A percentile compares a stretch with the other conserved stretches of the same genome.
Evolutionary conservation across 352 stramenopile species (phyloP).

Genomic region (Pythium oligandrum): DNA sequence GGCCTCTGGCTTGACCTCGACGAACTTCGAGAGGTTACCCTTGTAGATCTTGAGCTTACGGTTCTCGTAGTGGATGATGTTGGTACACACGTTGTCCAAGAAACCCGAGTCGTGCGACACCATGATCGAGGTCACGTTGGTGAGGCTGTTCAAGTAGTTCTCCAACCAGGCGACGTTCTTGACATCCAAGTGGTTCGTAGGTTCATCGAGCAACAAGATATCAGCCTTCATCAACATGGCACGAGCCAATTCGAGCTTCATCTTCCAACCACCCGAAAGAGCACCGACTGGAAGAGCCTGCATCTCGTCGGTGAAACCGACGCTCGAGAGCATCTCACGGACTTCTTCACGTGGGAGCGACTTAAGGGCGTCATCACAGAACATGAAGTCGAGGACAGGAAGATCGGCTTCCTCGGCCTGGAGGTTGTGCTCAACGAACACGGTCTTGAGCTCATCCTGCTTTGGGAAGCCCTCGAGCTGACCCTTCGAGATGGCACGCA

Average conservation of each 20-base stretch:
- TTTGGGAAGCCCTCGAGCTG: constrained; percentile 96
- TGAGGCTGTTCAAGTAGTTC: constrained; percentile 86
- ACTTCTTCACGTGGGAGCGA: constrained; percentile 87
- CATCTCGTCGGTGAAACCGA: constrained; percentile 94
- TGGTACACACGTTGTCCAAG: constrained; percentile 96
- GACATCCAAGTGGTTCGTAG: constrained; percentile 93
- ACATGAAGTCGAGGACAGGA: constrained; percentile 81
- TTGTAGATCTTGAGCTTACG: constrained; percentile 89
- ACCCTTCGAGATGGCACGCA: constrained; percentile 95
- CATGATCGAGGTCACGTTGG: constrained; percentile 91
- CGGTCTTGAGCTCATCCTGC: constrained; percentile 91
- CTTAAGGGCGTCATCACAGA: constrained; percentile 88
- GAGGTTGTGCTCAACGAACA: constrained; percentile 97
- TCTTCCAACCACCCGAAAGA: constrained; percentile 95
- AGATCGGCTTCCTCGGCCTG: constrained; percentile 87
- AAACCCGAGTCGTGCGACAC: constrained; percentile 97
- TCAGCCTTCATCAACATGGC: constrained; percentile 95
- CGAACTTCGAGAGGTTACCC: constrained; percentile 82
- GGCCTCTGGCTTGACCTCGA: constrained; percentile 83
- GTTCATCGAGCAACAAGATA: constrained; percentile 95
- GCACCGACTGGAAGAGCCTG: constrained; percentile 89
- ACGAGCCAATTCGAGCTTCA: constrained; percentile 93
- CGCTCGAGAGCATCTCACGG: constrained; percentile 84
- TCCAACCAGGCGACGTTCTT: constrained; percentile 92
- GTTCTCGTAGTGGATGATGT: constrained; percentile 98